These are phyloP conservation scores for Pseudogymnoascus sp. DNA, from an alignment of 2,329 filamentous ascomycete species.

Conservation along the genomic window DNA sequence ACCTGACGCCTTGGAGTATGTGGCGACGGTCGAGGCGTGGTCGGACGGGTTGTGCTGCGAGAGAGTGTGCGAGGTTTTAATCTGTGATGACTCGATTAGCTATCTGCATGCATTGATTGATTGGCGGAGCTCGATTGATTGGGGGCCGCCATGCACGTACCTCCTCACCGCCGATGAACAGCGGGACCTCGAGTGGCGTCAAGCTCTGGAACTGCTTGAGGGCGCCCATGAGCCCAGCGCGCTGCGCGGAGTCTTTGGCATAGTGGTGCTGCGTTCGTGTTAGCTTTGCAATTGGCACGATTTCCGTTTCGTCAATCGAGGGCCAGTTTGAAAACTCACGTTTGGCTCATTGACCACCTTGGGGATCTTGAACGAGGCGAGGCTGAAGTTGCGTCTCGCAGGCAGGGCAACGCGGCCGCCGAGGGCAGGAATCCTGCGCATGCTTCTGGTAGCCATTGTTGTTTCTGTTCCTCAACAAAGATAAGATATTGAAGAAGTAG, in stretches of 20 bases:
- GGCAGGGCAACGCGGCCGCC: background rate
- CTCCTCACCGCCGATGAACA: slow-evolving; percentile 76
- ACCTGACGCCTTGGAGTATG: slow-evolving; percentile 73
- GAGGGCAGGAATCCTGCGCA: slow-evolving; percentile 5
- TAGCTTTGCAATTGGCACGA: slow-evolving; percentile 10
- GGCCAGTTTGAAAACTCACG: no score
- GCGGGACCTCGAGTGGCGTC: slow-evolving; percentile 68
- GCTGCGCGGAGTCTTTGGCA: slow-evolving; percentile 70
- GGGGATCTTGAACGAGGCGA: slow-evolving; percentile 70
- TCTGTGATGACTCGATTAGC: slow-evolving; percentile 33
- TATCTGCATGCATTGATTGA: no score
- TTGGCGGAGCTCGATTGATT: background rate
- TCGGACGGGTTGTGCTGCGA: slow-evolving; percentile 77
- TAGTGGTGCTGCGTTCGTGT: slow-evolving; percentile 68
- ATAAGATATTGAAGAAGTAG: background rate
- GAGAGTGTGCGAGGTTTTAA: slow-evolving; percentile 57
- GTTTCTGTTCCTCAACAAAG: background rate
- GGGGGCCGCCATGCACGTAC: slow-evolving; percentile 43
- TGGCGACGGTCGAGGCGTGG: slow-evolving; percentile 68
- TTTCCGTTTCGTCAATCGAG: no score
- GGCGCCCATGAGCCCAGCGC: slow-evolving; percentile 67
- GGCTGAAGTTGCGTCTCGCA: background rate
- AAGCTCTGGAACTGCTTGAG: slow-evolving; percentile 61
- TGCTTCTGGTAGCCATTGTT: background rate
- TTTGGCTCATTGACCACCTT: slow-evolving; percentile 91